Conservation (phyloP, 345 rosid genomes). For the Brassica napus region DNA sequence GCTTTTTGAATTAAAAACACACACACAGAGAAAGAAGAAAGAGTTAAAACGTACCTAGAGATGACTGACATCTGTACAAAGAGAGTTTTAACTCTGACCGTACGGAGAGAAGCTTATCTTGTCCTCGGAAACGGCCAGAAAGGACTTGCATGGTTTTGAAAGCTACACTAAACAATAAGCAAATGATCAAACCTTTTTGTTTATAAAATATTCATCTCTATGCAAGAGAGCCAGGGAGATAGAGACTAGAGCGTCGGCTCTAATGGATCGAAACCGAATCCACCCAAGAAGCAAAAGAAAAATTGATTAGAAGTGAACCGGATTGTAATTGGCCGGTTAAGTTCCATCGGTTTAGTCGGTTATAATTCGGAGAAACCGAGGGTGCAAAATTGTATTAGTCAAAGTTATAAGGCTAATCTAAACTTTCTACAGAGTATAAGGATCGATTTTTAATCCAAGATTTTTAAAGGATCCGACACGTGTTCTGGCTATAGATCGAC, state of each 20-base stretch:
- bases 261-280: slow-evolving; percentile 12
- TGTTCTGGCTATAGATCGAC: slow-evolving; percentile 23
- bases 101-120: slow-evolving; percentile 30
- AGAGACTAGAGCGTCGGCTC: slow-evolving; percentile 54
- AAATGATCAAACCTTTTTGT: neutral
- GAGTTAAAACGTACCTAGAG: slow-evolving; percentile 22
- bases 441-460: neutral
- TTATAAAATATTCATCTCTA: slow-evolving; percentile 7
- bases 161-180: slow-evolving; percentile 38
- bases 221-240: slow-evolving; percentile 56
- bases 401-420: neutral
- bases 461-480: neutral
- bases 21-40: slow-evolving; percentile 8
- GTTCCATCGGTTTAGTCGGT: neutral
- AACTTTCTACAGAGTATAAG: neutral
- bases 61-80: slow-evolving; percentile 37
- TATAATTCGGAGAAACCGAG: neutral
- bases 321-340: slow-evolving; percentile 20
- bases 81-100: slow-evolving; percentile 31
- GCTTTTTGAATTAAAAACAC: slow-evolving; percentile 37
- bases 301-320: slow-evolving; percentile 5
- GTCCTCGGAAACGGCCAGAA: slow-evolving; percentile 40
- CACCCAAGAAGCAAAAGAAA: neutral
- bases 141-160: slow-evolving; percentile 30
- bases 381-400: neutral